phyloP scores from a whole-genome alignment of 345 rosid species.

The Laguncularia racemosa region DNA sequence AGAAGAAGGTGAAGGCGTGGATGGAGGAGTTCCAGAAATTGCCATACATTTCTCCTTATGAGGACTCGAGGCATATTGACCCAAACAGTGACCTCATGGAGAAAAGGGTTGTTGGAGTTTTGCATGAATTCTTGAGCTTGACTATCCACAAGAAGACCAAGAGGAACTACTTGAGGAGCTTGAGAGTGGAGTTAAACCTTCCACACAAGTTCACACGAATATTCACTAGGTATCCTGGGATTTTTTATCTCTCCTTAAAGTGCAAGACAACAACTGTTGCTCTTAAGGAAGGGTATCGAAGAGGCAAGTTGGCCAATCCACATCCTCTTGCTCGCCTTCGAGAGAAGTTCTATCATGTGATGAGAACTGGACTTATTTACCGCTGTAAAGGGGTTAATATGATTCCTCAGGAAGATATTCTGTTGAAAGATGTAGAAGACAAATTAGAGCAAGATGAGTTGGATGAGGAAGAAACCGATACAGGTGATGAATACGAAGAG shows the following conservation, averaged over 20 bases:
- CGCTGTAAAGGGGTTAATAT: conserved; percentile 54
- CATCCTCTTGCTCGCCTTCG: conserved; percentile 73
- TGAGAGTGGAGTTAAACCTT: conserved; percentile 74
- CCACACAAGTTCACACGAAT: conserved; percentile 85
- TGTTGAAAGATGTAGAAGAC: conserved; percentile 29
- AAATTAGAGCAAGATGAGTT: conserved; percentile 28
- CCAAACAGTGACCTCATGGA: conserved; percentile 89
- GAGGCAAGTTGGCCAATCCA: conserved; percentile 70
- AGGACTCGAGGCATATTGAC: conserved; percentile 64
- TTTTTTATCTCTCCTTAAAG: conserved; percentile 87
- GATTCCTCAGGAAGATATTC: conserved; percentile 37
- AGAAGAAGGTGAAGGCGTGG: conserved; percentile 88
- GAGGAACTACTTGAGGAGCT: conserved; percentile 86
- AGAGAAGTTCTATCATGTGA: conserved; percentile 71
- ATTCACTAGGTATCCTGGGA: conserved; percentile 90
- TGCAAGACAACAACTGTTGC: conserved; percentile 90
- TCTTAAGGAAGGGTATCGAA: conserved; percentile 77
- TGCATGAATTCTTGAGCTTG: conserved; percentile 85
- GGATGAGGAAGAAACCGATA: conserved; percentile 47
- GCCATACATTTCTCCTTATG: conserved; percentile 92
- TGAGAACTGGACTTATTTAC: conserved; percentile 87
- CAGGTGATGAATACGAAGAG: conserved; percentile 31
- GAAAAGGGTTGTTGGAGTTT: conserved; percentile 87
- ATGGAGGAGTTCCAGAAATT: conserved; percentile 96
- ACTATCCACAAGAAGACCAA: conserved; percentile 93